phyloP scores from a whole-genome alignment of 2,329 filamentous ascomycete genomes.

The Pseudocercospora crystallina region DNA sequence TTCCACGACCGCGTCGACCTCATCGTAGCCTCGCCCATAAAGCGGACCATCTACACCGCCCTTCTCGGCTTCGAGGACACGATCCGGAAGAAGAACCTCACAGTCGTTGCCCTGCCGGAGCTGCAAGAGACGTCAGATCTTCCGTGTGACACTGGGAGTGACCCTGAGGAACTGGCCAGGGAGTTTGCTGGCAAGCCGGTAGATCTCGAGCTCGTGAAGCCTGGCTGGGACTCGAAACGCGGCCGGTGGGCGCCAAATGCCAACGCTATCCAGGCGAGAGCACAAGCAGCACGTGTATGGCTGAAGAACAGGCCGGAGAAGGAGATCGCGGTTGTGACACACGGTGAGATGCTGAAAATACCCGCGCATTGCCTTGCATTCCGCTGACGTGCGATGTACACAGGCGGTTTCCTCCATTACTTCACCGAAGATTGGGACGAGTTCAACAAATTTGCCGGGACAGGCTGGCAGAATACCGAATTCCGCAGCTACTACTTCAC shows the following conservation, averaged over 20 bases:
- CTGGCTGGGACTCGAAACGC: conserved; percentile 71
- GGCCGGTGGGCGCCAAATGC: conserved; percentile 48
- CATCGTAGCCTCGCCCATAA: conserved; percentile 75
- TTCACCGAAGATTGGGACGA: conserved; percentile 79
- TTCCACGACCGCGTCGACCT: conserved; percentile 64
- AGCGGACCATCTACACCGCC: conserved; percentile 77
- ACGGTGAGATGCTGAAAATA: conserved; percentile 51
- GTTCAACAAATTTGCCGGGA: conserved; percentile 53
- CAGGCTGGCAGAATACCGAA: conserved; percentile 74
- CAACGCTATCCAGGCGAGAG: conserved; percentile 59
- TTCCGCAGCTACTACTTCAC: conserved; percentile 67
- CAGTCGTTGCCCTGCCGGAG: conserved; percentile 67
- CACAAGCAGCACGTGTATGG: conserved; percentile 60
- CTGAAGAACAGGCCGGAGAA: conserved; percentile 57
- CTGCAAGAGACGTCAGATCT: conserved; percentile 75
- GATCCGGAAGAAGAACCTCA: conserved; percentile 47
- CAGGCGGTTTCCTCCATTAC: conserved; percentile 71
- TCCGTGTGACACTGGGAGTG: conserved; percentile 74
- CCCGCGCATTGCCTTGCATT: neutral
- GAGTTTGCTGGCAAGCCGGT: conserved; percentile 64
- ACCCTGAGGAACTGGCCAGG: conserved; percentile 52
- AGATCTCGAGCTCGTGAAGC: conserved; percentile 60
- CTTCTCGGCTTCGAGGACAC: conserved; percentile 65
- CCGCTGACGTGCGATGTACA: neutral
- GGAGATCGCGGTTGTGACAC: conserved; percentile 74